Evolutionary conservation across 371 early-diverging fungal genomes (phyloP), one percentile per base, ranked within the genome.

Genomic region (Mucor mucedo): DNA sequence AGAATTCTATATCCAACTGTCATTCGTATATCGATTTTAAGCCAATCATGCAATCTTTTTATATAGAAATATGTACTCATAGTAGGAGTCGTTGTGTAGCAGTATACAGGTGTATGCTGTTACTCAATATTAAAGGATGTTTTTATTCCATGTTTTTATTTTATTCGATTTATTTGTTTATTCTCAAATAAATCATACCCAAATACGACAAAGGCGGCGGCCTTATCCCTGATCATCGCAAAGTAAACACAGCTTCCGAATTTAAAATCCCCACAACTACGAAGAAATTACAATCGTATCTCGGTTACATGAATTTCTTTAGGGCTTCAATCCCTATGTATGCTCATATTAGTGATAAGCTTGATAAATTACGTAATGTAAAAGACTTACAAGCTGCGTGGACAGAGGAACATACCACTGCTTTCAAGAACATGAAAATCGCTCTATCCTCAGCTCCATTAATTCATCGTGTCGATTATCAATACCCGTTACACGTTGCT

Each of bases 221-320:
- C 0, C 11, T 62, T 2, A 4, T 54, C 3, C 55, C 62, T 13
- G 62, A 62, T n/a, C 39, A 8, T 48, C 55, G 55, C 0, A 62
- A 62, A 16, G 48, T 55, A 0, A 55, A 16, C 35, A 40, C 42
- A 38, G 41, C 54, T 38, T 13, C 4, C 2, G 45, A 41, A 55
- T 29, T 30, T 27, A 13, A 39, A 14, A 39, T 50, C 28, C 62
- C 62, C 44, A 55, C 38, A 55, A 44, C 3, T 0, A 42, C 54
- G 0, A 47, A 55, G 28, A 11, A 38, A 7, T 5, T 62, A 9
- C 30, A 32, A 10, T 29, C 41, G 0, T 62, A 38, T 28, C 48
- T 62, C 8, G 54, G 62, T 6, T 47, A 44, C 40, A 21, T 53
- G 32, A 60, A 52, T 16, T 60, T 52, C 21, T 60, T 60, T 33